Conservation (phyloP, 2,329 filamentous ascomycete species). For the Xylaria sp. region DNA sequence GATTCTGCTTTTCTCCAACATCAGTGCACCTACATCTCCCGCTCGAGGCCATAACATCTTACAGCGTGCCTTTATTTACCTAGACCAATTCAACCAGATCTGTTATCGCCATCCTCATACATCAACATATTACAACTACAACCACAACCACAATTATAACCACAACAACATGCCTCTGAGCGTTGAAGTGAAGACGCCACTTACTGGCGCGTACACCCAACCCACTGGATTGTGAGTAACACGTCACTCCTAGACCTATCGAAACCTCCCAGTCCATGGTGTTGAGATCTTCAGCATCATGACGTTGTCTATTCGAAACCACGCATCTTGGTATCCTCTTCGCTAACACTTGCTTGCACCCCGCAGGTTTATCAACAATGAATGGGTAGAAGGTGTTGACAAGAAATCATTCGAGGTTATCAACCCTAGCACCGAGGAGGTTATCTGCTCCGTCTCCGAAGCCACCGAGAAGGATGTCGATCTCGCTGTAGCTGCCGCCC, state of each 20-base stretch:
- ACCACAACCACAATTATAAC: no score
- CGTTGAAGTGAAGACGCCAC: conserved; percentile 70
- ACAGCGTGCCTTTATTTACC: neutral
- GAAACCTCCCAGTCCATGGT: no score
- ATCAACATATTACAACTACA: neutral
- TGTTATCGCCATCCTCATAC: neutral
- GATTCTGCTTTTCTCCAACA: neutral
- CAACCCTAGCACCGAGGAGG: conserved; percentile 84
- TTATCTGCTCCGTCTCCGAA: conserved; percentile 82
- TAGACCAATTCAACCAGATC: neutral
- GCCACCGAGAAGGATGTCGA: conserved; percentile 86
- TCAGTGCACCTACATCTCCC: neutral
- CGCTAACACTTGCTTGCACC: conserved; percentile 25
- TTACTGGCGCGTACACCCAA: conserved; percentile 64
- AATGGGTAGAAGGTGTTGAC: conserved; percentile 82
- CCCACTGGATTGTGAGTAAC: conserved; percentile 65
- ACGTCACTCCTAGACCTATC: neutral
- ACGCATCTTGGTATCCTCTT: neutral
- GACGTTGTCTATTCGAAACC: no score
- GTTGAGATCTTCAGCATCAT: no score
- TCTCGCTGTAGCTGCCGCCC: conserved; percentile 81
- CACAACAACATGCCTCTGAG: conserved; percentile 53
- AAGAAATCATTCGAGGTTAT: conserved; percentile 92
- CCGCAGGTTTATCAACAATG: conserved; percentile 85
- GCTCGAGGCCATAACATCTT: neutral